A percentile compares a stretch with the other conserved stretches of the same genome.
These are phyloP conservation scores for Pinus albicaulis DNA, from an alignment of 75 land plant genomes.

Conservation along the genomic window DNA sequence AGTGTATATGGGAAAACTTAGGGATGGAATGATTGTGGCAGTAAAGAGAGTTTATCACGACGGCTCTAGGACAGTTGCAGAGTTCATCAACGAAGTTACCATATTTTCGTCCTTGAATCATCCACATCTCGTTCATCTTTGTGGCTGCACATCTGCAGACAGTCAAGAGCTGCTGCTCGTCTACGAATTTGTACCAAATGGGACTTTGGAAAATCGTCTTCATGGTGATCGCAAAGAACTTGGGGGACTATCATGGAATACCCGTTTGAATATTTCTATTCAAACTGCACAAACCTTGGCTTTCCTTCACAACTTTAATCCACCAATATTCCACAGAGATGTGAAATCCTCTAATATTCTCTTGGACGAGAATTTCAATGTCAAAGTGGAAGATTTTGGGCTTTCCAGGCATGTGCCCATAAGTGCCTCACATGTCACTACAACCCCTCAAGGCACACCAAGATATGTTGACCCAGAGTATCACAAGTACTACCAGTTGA, in stretches of 20 bases:
- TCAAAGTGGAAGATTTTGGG: conserved; percentile 65
- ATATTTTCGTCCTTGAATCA: conserved; percentile 49
- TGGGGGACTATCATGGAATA: conserved; percentile 28
- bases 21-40: conserved; percentile 51
- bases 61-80: conserved; percentile 40
- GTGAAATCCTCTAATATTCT: conserved; percentile 54
- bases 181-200: conserved; percentile 48
- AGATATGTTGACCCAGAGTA: conserved; percentile 71
- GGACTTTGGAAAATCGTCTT: conserved; percentile 57
- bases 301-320: conserved; percentile 45
- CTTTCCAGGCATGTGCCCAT: conserved; percentile 38
- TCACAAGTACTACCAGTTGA: conserved; percentile 61
- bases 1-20: conserved; percentile 57
- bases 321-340: conserved; percentile 49
- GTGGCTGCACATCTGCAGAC: conserved; percentile 47
- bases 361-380: conserved; percentile 36
- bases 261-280: conserved; percentile 33
- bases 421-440: conserved; percentile 50
- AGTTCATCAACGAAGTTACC: conserved; percentile 58
- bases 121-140: conserved; percentile 55
- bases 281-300: conserved; percentile 56
- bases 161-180: conserved; percentile 34
- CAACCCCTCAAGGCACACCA: conserved; percentile 49
- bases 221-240: conserved; percentile 23
- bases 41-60: conserved; percentile 53